phyloP scores from a whole-genome alignment of 2,329 filamentous ascomycete genomes.

The Cordyceps fumosorosea region DNA sequence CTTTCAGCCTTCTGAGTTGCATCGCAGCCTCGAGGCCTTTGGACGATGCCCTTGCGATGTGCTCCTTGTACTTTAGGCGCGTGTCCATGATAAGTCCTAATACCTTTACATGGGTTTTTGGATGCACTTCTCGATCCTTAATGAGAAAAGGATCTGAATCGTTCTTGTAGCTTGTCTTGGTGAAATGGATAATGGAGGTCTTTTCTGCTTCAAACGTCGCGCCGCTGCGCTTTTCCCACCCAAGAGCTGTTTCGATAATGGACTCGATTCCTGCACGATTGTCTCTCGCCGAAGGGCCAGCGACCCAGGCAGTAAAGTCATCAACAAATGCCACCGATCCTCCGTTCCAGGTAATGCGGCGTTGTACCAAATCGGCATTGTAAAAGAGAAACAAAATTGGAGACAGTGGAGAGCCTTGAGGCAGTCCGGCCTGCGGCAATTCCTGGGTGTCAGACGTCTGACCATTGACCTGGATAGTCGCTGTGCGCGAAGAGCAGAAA shows the following conservation, averaged over 20 bases:
- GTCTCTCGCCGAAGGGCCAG: constrained; percentile 10
- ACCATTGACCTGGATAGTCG: constrained; percentile 19
- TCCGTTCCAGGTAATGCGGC: constrained; percentile 19
- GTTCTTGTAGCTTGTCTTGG: background rate
- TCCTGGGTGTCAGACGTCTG: constrained; percentile 13
- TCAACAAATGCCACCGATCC: constrained; percentile 13
- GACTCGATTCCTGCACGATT: constrained; percentile 19
- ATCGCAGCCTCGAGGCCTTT: background rate
- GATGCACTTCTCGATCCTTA: background rate
- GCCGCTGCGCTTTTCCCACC: constrained; percentile 20
- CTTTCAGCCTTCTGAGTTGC: background rate
- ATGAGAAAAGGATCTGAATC: background rate
- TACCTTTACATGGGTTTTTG: background rate
- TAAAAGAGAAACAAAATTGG: constrained; percentile 30
- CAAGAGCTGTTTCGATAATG: constrained; percentile 18
- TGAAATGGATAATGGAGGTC: constrained; percentile 19
- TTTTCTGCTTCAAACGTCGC: constrained; percentile 22
- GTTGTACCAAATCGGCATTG: constrained; percentile 30
- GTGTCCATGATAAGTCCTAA: constrained; percentile 17
- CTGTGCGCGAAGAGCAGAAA: constrained; percentile 22
- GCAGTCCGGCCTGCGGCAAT: constrained; percentile 22
- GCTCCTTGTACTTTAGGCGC: background rate
- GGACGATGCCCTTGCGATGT: background rate
- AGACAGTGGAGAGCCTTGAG: constrained; percentile 29
- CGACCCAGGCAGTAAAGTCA: constrained; percentile 15